A percentile compares a stretch with the other conserved stretches of the same genome.
These are phyloP conservation scores for Podila epigama DNA, from an alignment of 192 early-diverging fungal species.

Conservation along the genomic window DNA sequence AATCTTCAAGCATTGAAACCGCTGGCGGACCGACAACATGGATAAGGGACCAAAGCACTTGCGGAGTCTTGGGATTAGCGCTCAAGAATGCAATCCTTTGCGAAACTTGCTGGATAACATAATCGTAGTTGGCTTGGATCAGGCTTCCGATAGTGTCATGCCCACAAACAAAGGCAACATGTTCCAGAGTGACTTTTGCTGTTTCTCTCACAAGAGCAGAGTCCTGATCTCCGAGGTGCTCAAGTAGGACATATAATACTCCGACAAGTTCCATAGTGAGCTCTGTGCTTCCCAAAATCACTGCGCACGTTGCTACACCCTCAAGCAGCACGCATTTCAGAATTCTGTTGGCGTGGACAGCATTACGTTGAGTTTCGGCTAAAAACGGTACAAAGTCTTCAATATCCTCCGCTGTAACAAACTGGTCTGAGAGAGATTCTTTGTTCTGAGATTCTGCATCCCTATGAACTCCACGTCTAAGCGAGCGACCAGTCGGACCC, in stretches of 20 bases:
- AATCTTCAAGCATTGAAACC: conserved; percentile 58
- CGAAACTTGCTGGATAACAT: conserved; percentile 59
- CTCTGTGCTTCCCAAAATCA: conserved; percentile 29
- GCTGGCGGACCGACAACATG: conserved; percentile 51
- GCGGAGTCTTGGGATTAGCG: conserved; percentile 55
- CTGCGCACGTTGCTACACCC: conserved; percentile 29
- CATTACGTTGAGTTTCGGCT: conserved; percentile 7
- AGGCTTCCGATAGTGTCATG: conserved; percentile 42
- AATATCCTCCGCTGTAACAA: conserved; percentile 16
- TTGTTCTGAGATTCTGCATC: conserved; percentile 7
- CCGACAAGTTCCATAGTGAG: conserved; percentile 53
- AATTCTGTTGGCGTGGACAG: conserved; percentile 22
- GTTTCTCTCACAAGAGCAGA: conserved; percentile 48
- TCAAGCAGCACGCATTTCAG: conserved; percentile 33
- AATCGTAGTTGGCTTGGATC: conserved; percentile 58
- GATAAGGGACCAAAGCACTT: conserved; percentile 60
- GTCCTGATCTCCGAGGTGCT: conserved; percentile 54
- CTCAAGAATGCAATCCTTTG: conserved; percentile 44
- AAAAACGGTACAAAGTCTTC: conserved; percentile 9
- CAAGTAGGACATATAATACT: conserved; percentile 52
- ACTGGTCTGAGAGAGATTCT: neutral
- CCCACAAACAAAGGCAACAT: conserved; percentile 49
- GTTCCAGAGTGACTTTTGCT: conserved; percentile 52
- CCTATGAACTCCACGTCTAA: neutral
- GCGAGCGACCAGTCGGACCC: too few species aligned